phyloP scores from a whole-genome alignment of 306 rosid species.

The Datisca glomerata region DNA sequence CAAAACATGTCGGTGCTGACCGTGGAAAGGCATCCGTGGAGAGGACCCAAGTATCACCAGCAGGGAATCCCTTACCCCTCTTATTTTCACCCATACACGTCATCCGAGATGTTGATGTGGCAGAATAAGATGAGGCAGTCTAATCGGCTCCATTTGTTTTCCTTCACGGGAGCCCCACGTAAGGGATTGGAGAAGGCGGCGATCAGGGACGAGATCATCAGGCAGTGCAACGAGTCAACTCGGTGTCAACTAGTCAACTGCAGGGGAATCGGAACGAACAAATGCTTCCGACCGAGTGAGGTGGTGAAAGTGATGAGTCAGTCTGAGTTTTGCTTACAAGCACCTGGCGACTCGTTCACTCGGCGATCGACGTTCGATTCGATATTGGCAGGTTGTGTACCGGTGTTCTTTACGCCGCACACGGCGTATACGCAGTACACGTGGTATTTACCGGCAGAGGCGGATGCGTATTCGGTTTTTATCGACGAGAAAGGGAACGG shows the following conservation, averaged over 20 bases:
- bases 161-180: conserved; percentile 54
- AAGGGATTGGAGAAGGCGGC: conserved; percentile 52
- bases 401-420: conserved; percentile 62
- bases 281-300: conserved; percentile 33
- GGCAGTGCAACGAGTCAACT: conserved; percentile 31
- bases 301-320: conserved; percentile 33
- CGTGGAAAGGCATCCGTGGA: conserved; percentile 72
- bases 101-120: conserved; percentile 29
- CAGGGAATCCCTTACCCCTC: conserved; percentile 76
- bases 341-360: conserved; percentile 70
- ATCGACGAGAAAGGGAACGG: conserved; percentile 37
- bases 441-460: conserved; percentile 40
- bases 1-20: conserved; percentile 87
- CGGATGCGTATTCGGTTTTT: conserved; percentile 28
- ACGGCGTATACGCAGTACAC: conserved; percentile 63
- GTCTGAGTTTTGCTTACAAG: conserved; percentile 54
- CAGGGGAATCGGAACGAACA: background rate
- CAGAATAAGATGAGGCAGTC: conserved; percentile 17
- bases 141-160: conserved; percentile 35
- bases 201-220: conserved; percentile 37
- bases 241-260: conserved; percentile 37
- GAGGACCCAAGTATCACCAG: conserved; percentile 45
- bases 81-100: conserved; percentile 50
- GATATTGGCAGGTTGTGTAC: conserved; percentile 48
- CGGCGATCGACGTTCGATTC: conserved; percentile 68